These are phyloP conservation scores for Saccharomyces hybrid DNA, from an alignment of 1,139 yeast species.

Conservation along the genomic window DNA sequence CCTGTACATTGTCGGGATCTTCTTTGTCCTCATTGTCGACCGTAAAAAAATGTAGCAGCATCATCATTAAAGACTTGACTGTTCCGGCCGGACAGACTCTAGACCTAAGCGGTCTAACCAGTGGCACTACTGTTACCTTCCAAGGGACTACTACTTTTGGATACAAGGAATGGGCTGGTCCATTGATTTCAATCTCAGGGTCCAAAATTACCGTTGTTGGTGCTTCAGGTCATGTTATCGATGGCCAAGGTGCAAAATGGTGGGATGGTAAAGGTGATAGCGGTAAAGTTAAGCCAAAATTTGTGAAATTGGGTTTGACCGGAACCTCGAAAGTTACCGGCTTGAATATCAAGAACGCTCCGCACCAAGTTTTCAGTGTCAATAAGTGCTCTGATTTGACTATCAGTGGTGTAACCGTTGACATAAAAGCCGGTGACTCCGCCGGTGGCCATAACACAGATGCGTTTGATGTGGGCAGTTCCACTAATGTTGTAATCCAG, in stretches of 20 bases:
- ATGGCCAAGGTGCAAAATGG: conserved; percentile 14
- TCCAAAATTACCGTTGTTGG: conserved; percentile 11
- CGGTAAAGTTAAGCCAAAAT: conserved; percentile 14
- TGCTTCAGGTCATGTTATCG: conserved; percentile 11
- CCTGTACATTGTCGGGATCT: conserved; percentile 8
- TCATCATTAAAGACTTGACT: conserved; percentile 8
- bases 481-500: conserved; percentile 8
- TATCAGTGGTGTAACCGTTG: conserved; percentile 9
- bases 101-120: conserved; percentile 10
- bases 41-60: conserved; percentile 8
- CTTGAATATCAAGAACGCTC: conserved; percentile 13
- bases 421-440: conserved; percentile 11
- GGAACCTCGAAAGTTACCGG: conserved; percentile 7
- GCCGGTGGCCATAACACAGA: conserved; percentile 14
- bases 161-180: conserved; percentile 15
- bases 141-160: conserved; percentile 13
- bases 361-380: conserved; percentile 12
- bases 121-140: conserved; percentile 15
- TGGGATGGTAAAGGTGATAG: conserved; percentile 17
- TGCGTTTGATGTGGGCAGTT: conserved; percentile 13
- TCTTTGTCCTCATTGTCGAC: conserved; percentile 2
- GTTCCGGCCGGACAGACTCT: conserved; percentile 16
- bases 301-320: conserved; percentile 9
- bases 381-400: conserved; percentile 6
- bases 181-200: conserved; percentile 12